Percentiles rank a stretch among this genome's conserved stretches.
These are phyloP conservation scores for Phytophthora quininea DNA, from an alignment of 352 stramenopile genomes.

Conservation along the genomic window DNA sequence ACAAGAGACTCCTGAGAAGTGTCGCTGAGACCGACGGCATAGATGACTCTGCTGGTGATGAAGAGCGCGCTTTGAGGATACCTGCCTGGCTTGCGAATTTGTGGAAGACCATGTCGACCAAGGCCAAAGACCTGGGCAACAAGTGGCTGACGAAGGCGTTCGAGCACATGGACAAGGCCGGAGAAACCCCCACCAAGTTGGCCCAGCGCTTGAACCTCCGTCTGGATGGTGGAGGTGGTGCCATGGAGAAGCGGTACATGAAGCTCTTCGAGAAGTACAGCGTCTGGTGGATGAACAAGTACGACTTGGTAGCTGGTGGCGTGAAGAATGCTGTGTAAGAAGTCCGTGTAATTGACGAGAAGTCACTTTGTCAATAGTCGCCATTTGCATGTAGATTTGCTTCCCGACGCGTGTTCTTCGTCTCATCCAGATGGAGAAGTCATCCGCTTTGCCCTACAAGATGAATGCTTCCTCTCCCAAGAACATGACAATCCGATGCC, in stretches of 20 bases:
- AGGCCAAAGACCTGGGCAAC: slow-evolving; percentile 12
- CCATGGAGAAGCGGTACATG: slow-evolving; percentile 3
- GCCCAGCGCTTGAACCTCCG: slow-evolving; percentile 14
- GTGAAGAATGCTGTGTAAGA: not conserved
- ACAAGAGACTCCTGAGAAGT: slow-evolving; percentile 17
- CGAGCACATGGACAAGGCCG: slow-evolving; percentile 19
- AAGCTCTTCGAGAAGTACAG: slow-evolving; percentile 14
- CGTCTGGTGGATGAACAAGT: slow-evolving; percentile 10
- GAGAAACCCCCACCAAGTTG: slow-evolving; percentile 14
- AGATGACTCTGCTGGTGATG: slow-evolving; percentile 7
- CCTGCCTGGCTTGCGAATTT: slow-evolving; percentile 10
- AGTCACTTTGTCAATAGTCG: not conserved
- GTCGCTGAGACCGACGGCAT: not conserved
- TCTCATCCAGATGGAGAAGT: too few species aligned
- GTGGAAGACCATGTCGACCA: slow-evolving; percentile 12
- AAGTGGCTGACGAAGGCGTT: slow-evolving; percentile 13
- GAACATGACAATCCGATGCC: too few species aligned
- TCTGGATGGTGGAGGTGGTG: not conserved
- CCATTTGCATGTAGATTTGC: not conserved
- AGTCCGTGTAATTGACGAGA: not conserved
- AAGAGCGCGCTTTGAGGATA: slow-evolving; percentile 18
- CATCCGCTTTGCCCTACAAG: too few species aligned
- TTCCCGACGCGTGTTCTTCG: not conserved
- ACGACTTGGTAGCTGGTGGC: not conserved
- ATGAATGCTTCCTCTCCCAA: too few species aligned